Evolutionary conservation across 2,329 filamentous ascomycete genomes (phyloP), one percentile per base, ranked within the genome.

Genomic region (Fusarium sp.): DNA sequence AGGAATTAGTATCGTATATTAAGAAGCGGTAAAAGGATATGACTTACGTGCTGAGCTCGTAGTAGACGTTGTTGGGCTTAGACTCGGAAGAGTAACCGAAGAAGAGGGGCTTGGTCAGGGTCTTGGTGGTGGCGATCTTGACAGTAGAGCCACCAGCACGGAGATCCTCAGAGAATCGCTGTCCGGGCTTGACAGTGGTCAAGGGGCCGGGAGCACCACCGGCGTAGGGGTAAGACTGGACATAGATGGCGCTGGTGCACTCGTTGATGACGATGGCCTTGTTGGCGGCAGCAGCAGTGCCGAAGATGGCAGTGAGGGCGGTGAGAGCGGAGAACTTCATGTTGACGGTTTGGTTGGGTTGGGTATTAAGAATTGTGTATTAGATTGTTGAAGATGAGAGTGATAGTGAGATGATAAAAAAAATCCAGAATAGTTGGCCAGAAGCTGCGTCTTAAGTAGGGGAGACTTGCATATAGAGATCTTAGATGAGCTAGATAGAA

Each of bases 11-110:
- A 24, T 5, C 8, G 7, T 6, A 17, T 14, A 11, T 0, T 3
- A 5, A 1, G 10, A 11, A 2, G n/a, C 4, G 4, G 17, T 3
- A 3, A 9, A 7, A 11, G 10, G 7, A 2, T 17, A 2, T 15
- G 4, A 56, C 72, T 74, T 48, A 64, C 69, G 78, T 76, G 80
- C 76, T 82, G 18, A 81, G 54, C 65, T 82, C 80, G 48, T 82
- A 83, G 74, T 82, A 83, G 53, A 77, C 78, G 38, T 79, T 77
- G 73, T 81, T 65, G 7, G 78, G 78, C 68, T 75, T 77, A 3
- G 59, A 52, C 48, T 70, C 70, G 64, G 81, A 82, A 1, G 80
- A 82, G 72, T 83, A 83, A 46, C 81, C 81, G 61, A 82, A 79
- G 75, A 82, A 82, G 7, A 83, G 77, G 2, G 80, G 81, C 24